A percentile compares a stretch with the other conserved stretches of the same genome.
Conservation (phyloP, 768 basidiomycete genomes). For the Mycena alexandri region DNA sequence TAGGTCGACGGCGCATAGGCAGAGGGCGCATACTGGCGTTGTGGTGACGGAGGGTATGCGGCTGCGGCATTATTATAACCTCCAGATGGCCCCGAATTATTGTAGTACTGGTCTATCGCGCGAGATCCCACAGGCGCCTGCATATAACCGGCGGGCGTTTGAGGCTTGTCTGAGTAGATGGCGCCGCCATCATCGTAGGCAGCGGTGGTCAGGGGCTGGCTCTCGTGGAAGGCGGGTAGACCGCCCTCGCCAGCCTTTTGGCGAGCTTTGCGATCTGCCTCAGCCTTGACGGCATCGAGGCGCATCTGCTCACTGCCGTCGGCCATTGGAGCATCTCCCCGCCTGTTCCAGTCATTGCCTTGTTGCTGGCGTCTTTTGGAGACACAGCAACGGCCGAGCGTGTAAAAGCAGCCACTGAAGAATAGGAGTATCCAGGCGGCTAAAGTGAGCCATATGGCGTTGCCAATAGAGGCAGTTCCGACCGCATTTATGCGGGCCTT, state of each 20-base stretch:
- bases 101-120: slow-evolving; percentile 83
- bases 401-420: slow-evolving; percentile 91
- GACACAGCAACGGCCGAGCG: slow-evolving; percentile 89
- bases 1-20: slow-evolving; percentile 48
- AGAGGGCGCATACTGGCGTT: slow-evolving; percentile 42
- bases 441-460: slow-evolving; percentile 91
- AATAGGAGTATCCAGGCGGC: slow-evolving; percentile 88
- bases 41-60: slow-evolving; percentile 60
- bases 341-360: slow-evolving; percentile 53
- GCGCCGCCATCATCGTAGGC: slow-evolving; percentile 68
- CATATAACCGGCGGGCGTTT: slow-evolving; percentile 71
- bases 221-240: slow-evolving; percentile 81
- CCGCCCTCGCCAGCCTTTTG: slow-evolving; percentile 73
- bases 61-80: slow-evolving; percentile 41
- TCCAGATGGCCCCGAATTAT: slow-evolving; percentile 45
- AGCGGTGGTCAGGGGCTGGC: slow-evolving; percentile 70
- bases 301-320: slow-evolving; percentile 58
- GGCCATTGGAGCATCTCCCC: slow-evolving; percentile 45
- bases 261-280: slow-evolving; percentile 84
- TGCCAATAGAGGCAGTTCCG: slow-evolving; percentile 86
- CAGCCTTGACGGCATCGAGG: slow-evolving; percentile 88
- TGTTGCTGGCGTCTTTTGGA: slow-evolving; percentile 57
- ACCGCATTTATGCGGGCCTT: slow-evolving; percentile 86
- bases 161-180: slow-evolving; percentile 66
- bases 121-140: slow-evolving; percentile 74